Percentiles rank a stretch among this genome's conserved stretches.
These are phyloP conservation scores for Backusella morwellensis DNA, from an alignment of 192 early-diverging fungal genomes.

Conservation along the genomic window DNA sequence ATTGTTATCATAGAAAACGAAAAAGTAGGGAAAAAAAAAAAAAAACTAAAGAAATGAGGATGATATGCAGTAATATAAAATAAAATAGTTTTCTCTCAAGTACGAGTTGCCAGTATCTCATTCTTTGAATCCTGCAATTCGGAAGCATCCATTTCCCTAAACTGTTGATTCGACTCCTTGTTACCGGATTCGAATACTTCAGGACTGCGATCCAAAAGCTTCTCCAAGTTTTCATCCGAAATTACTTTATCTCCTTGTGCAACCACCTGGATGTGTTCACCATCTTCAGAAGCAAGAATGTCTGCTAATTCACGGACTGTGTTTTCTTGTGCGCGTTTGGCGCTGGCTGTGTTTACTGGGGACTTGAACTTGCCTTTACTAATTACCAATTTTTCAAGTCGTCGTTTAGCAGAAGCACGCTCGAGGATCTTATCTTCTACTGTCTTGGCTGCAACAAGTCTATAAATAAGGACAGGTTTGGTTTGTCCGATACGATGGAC, in stretches of 20 bases:
- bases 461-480: slow-evolving; percentile 87
- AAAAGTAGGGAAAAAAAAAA: not conserved
- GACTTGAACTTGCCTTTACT: slow-evolving; percentile 81
- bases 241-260: slow-evolving; percentile 56
- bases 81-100: not conserved
- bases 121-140: slow-evolving; percentile 50
- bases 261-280: slow-evolving; percentile 59
- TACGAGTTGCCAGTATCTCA: slow-evolving; percentile 42
- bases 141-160: slow-evolving; percentile 42
- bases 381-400: slow-evolving; percentile 94
- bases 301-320: slow-evolving; percentile 68
- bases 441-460: slow-evolving; percentile 81
- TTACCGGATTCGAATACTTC: slow-evolving; percentile 39
- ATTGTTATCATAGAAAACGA: too few species aligned
- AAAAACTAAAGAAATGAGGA: not conserved
- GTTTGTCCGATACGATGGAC: slow-evolving; percentile 97
- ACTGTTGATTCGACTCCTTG: slow-evolving; percentile 28
- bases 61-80: not conserved
- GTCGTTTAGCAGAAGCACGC: slow-evolving; percentile 78
- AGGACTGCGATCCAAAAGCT: slow-evolving; percentile 52
- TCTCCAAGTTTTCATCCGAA: slow-evolving; percentile 56
- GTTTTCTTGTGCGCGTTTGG: slow-evolving; percentile 38
- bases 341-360: slow-evolving; percentile 16
- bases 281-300: slow-evolving; percentile 71
- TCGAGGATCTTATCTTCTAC: slow-evolving; percentile 85